These are phyloP conservation scores for Gynochthodes officinalis DNA, from an alignment of 257 asterid species.

Conservation along the genomic window DNA sequence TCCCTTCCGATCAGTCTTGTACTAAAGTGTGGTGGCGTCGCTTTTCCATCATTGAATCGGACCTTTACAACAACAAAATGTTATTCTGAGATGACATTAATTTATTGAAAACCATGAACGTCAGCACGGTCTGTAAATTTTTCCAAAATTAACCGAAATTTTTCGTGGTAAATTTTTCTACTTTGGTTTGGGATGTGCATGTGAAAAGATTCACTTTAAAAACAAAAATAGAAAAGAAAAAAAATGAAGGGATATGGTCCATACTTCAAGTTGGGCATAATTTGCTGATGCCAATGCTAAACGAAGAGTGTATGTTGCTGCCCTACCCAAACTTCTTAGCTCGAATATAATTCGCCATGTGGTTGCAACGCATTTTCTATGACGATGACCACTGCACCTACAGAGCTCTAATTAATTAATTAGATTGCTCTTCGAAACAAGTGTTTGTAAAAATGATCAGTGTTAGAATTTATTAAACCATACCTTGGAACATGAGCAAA, in stretches of 20 bases:
- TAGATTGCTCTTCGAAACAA: too few species aligned
- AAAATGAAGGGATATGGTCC: neutral
- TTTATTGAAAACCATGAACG: too few species aligned
- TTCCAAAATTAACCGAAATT: too few species aligned
- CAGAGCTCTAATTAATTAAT: too few species aligned
- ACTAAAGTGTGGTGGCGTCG: conserved; percentile 25
- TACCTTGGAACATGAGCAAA: conserved; percentile 63
- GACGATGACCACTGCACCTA: conserved; percentile 34
- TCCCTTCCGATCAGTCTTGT: conserved; percentile 51
- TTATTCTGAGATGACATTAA: too few species aligned
- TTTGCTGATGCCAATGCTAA: conserved; percentile 68
- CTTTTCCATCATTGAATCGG: conserved; percentile 33
- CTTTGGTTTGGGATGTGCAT: too few species aligned
- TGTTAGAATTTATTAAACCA: too few species aligned
- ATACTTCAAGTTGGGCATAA: conserved; percentile 52
- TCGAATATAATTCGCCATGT: conserved; percentile 62
- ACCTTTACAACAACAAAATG: conserved; percentile 26
- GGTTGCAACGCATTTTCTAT: conserved; percentile 27
- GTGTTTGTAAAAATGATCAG: too few species aligned
- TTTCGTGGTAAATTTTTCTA: too few species aligned
- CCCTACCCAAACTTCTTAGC: conserved; percentile 18
- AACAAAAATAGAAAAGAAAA: neutral
- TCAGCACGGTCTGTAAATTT: too few species aligned
- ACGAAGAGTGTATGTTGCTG: conserved; percentile 58
- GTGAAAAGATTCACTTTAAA: too few species aligned